These are phyloP conservation scores for Diaporthe sp. DNA, from an alignment of 2,329 filamentous ascomycete genomes.

Conservation along the genomic window DNA sequence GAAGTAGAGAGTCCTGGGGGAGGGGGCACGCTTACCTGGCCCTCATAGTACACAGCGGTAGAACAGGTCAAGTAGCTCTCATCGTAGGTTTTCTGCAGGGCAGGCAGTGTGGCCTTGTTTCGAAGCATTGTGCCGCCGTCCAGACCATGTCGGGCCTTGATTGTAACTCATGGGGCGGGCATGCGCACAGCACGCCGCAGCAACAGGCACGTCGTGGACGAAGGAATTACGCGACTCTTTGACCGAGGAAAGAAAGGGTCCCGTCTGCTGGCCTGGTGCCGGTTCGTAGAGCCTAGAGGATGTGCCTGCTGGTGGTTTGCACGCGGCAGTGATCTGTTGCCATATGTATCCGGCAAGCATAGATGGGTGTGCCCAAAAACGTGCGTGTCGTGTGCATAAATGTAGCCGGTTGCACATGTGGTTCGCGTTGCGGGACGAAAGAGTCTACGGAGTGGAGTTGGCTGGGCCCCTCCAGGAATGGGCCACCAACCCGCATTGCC, in stretches of 20 bases:
- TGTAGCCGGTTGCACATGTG: conserved; percentile 22
- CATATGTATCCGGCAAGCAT: background rate
- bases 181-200: conserved; percentile 16
- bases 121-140: conserved; percentile 63
- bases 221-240: conserved; percentile 14
- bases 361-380: background rate
- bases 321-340: background rate
- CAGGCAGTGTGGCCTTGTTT: conserved; percentile 69
- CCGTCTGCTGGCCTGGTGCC: background rate
- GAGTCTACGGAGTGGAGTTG: conserved; percentile 29
- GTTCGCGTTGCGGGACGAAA: conserved; percentile 32
- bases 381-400: conserved; percentile 18
- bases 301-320: background rate
- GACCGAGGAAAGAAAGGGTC: background rate
- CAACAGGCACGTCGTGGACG: background rate
- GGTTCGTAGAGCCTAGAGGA: background rate
- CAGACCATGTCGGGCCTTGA: conserved; percentile 35
- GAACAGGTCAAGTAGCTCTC: conserved; percentile 96
- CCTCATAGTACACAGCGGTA: conserved; percentile 96
- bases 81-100: conserved; percentile 97
- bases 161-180: conserved; percentile 31
- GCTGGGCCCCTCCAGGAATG: background rate
- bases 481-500: conserved; percentile 25
- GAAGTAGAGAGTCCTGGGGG: too few relatives aligned
- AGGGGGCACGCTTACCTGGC: conserved; percentile 74